Conservation (phyloP, 768 basidiomycete species). For the Tricholoma sp. region DNA sequence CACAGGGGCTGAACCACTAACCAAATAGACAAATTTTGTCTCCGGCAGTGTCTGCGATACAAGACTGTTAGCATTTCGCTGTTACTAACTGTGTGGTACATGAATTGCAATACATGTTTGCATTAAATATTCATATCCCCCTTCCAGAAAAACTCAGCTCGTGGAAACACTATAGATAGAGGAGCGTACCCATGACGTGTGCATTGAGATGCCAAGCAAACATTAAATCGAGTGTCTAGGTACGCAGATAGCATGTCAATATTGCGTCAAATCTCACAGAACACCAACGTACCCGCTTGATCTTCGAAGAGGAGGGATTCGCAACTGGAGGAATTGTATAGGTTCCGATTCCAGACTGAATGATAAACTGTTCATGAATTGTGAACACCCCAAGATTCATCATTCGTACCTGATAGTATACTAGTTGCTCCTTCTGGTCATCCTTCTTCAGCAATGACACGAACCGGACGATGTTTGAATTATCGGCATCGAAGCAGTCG, state of each 20-base stretch:
- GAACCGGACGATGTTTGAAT: conserved; percentile 51
- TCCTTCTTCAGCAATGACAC: conserved; percentile 49
- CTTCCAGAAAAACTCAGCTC: conserved; percentile 16
- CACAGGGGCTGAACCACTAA: background rate
- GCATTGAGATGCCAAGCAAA: conserved; percentile 47
- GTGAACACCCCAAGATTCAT: background rate
- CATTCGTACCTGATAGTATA: conserved; percentile 47
- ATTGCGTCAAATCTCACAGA: background rate
- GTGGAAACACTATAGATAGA: background rate
- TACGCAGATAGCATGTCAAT: background rate
- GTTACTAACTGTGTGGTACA: background rate
- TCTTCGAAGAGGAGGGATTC: conserved; percentile 36
- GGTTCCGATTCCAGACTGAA: conserved; percentile 52
- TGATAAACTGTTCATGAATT: background rate
- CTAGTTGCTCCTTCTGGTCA: conserved; percentile 46
- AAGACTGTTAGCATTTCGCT: background rate
- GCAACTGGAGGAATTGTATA: conserved; percentile 48
- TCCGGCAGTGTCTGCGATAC: conserved; percentile 32
- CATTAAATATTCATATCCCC: conserved; percentile 57
- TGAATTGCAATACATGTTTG: conserved; percentile 41
- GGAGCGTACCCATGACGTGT: conserved; percentile 43
- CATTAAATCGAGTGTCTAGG: conserved; percentile 35
- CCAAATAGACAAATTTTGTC: conserved; percentile 49
- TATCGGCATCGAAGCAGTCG: conserved; percentile 46
- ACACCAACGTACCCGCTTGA: conserved; percentile 28